Evolutionary conservation across 352 stramenopile genomes (phyloP).

Genomic region (Thraustotheca clavata): DNA sequence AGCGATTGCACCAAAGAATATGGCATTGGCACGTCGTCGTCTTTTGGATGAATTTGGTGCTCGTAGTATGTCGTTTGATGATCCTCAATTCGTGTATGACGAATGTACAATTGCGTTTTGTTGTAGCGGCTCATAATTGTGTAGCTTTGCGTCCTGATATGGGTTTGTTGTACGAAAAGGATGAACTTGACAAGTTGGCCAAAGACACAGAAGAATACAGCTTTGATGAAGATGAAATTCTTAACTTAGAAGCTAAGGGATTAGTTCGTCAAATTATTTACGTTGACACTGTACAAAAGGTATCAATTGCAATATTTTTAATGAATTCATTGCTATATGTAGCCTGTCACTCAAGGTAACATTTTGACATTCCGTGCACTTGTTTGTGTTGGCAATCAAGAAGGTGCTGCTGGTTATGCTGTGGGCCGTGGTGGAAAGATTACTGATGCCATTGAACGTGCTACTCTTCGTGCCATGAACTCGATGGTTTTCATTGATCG

Average conservation of each 20-base stretch:
- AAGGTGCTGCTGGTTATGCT: conserved; percentile 89
- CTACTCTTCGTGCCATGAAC: conserved; percentile 85
- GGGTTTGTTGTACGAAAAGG: conserved; percentile 49
- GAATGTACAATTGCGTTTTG: neutral
- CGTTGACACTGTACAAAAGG: conserved; percentile 79
- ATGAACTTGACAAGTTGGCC: conserved; percentile 57
- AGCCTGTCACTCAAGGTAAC: conserved; percentile 86
- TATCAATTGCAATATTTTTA: neutral
- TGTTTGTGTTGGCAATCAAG: conserved; percentile 90
- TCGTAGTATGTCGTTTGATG: conserved; percentile 49
- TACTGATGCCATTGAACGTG: conserved; percentile 82
- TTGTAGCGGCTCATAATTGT: conserved; percentile 31
- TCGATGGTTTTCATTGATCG: conserved; percentile 94
- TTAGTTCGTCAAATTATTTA: conserved; percentile 74
- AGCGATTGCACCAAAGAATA: conserved; percentile 59
- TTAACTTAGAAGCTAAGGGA: conserved; percentile 61
- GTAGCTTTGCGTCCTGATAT: conserved; percentile 33
- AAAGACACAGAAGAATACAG: conserved; percentile 62
- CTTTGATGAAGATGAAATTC: conserved; percentile 45
- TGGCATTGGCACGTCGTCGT: conserved; percentile 61
- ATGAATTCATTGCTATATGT: neutral
- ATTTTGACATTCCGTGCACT: conserved; percentile 91
- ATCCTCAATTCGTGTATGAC: conserved; percentile 31
- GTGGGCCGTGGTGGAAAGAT: conserved; percentile 86
- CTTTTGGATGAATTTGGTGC: conserved; percentile 77